A percentile compares a stretch with the other conserved stretches of the same genome.
Conservation (phyloP, 2,329 filamentous ascomycete genomes). For the Ascochyta fabae region DNA sequence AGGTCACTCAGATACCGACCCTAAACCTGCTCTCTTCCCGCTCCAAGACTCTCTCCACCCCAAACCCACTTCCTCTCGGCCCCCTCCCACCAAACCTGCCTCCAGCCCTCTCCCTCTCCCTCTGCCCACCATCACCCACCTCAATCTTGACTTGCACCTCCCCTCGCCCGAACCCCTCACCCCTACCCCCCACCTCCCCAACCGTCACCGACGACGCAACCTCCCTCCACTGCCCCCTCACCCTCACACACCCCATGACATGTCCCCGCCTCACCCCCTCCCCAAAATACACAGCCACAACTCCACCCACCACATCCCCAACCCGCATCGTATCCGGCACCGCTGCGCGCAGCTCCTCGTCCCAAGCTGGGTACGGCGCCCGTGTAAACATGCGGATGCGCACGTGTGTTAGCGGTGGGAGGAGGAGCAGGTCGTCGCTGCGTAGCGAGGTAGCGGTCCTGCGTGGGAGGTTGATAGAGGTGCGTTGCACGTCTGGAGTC, state of each 20-base stretch:
- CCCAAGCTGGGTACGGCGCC: background rate
- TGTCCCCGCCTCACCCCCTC: background rate
- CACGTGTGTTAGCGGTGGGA: background rate
- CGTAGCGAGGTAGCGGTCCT: background rate
- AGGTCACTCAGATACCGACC: background rate
- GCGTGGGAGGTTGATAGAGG: background rate
- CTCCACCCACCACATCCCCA: background rate
- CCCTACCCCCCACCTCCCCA: background rate
- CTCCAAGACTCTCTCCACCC: background rate
- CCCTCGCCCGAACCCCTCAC: background rate
- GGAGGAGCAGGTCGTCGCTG: background rate
- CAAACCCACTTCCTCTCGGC: background rate
- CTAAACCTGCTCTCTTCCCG: constrained; percentile 1
- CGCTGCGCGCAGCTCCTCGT: background rate
- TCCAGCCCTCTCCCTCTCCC: background rate
- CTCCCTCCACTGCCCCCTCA: constrained; percentile 1
- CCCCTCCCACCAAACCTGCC: background rate
- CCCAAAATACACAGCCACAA: background rate
- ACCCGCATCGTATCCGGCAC: background rate
- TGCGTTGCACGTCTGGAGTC: background rate
- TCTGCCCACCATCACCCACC: background rate
- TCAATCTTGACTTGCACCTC: constrained; percentile 2
- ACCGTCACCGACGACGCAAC: background rate
- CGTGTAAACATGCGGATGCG: background rate
- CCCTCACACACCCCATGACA: background rate